phyloP scores from a whole-genome alignment of 2,329 filamentous ascomycete genomes.

The Nannizziopsis barbatae region DNA sequence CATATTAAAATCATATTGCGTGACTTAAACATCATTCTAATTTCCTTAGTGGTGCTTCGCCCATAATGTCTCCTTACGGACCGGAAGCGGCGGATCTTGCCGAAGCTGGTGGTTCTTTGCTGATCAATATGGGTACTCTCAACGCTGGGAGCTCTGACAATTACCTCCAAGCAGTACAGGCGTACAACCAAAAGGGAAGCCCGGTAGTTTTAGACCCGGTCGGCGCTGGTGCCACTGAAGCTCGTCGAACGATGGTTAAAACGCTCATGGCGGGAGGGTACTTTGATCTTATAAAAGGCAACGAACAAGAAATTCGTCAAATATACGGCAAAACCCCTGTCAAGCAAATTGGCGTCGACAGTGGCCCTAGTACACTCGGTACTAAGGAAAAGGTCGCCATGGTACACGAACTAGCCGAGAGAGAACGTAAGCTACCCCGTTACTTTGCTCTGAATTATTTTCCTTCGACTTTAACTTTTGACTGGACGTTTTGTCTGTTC shows the following conservation, averaged over 20 bases:
- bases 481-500: not conserved
- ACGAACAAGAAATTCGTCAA: constrained; percentile 74
- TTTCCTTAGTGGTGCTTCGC: constrained; percentile 56
- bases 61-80: constrained; percentile 87
- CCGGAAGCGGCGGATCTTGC: constrained; percentile 74
- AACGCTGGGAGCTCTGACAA: constrained; percentile 62
- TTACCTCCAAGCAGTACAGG: constrained; percentile 60
- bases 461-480: no score
- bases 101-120: constrained; percentile 61
- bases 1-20: no score
- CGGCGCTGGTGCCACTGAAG: constrained; percentile 69
- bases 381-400: constrained; percentile 49
- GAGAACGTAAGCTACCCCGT: constrained; percentile 42
- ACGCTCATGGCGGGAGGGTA: constrained; percentile 61
- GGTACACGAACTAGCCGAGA: constrained; percentile 54
- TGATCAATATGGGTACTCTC: constrained; percentile 92
- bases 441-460: no score
- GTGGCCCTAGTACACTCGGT: constrained; percentile 46
- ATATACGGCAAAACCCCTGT: constrained; percentile 49
- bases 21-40: constrained; percentile 16
- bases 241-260: constrained; percentile 60
- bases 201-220: constrained; percentile 84
- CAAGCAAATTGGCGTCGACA: constrained; percentile 78
- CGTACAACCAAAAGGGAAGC: constrained; percentile 66
- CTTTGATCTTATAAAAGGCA: constrained; percentile 85